Evolutionary conservation across 331 rosid species (phyloP).

Genomic region (Saraca asoca): DNA sequence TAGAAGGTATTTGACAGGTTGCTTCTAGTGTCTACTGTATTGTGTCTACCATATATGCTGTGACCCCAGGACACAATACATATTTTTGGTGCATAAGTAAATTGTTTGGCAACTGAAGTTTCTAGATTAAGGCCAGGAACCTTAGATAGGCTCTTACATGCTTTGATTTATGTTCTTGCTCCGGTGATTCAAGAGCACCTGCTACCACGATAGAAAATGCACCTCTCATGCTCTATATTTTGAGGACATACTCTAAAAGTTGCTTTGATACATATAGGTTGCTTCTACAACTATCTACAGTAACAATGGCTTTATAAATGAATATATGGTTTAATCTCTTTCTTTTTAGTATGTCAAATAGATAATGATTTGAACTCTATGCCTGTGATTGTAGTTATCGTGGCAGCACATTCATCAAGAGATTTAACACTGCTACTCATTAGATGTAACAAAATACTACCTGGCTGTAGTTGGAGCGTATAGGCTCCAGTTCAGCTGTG

Average conservation of each 20-base stretch:
- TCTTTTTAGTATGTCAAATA: background rate
- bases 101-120: background rate
- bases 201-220: background rate
- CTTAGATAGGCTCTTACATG: background rate
- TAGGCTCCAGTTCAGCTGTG: conserved; percentile 96
- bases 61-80: background rate
- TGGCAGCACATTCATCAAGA: conserved; percentile 7
- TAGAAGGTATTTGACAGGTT: too few relatives aligned
- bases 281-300: background rate
- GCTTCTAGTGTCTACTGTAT: conserved; percentile 16
- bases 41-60: too few relatives aligned
- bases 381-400: background rate
- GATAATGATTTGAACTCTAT: background rate
- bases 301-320: background rate
- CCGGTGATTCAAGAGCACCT: background rate
- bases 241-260: too few relatives aligned
- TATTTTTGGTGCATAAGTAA: background rate
- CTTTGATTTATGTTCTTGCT: conserved; percentile 11
- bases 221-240: background rate
- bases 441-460: conserved; percentile 41
- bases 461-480: conserved; percentile 85
- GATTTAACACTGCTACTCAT: conserved; percentile 6
- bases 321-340: background rate
- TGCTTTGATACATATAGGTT: too few relatives aligned
- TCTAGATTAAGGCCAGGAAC: background rate